Percentiles rank a stretch among this genome's conserved stretches.
Conservation (phyloP, 1,139 yeast genomes). For the Yamadazyma triangularis region DNA sequence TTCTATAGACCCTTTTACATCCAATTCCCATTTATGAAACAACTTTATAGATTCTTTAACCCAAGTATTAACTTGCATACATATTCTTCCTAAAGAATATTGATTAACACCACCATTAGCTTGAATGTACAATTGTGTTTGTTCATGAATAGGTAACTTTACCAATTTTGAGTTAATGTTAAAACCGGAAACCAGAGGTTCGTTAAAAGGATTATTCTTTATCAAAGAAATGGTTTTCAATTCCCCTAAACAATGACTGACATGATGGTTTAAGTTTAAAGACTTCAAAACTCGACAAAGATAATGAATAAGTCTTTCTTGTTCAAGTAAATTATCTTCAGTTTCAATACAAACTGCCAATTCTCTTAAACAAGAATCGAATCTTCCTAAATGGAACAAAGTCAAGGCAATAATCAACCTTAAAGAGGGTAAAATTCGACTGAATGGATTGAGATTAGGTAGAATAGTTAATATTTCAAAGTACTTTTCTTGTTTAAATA, state of each 20-base stretch:
- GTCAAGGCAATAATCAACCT: constrained; percentile 17
- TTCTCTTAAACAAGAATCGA: constrained; percentile 22
- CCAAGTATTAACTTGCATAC: constrained; percentile 7
- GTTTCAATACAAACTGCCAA: constrained; percentile 24
- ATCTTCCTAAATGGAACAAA: constrained; percentile 22
- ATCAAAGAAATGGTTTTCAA: constrained; percentile 6
- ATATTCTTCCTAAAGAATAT: constrained; percentile 15
- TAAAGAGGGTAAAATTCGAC: constrained; percentile 2
- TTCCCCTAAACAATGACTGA: constrained; percentile 10
- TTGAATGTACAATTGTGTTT: constrained; percentile 16
- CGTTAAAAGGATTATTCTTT: constrained; percentile 7
- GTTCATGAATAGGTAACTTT: constrained; percentile 14
- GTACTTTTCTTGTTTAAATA: constrained; percentile 5
- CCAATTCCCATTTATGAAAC: constrained; percentile 6
- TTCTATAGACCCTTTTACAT: not conserved
- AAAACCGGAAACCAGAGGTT: not conserved
- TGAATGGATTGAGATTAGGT: constrained; percentile 7
- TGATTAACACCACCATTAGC: constrained; percentile 13
- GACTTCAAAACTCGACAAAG: constrained; percentile 15
- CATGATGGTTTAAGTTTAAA: constrained; percentile 12
- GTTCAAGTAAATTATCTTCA: constrained; percentile 13
- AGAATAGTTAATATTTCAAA: constrained; percentile 13
- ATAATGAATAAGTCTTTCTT: constrained; percentile 14
- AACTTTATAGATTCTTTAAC: constrained; percentile 5
- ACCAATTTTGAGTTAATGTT: not conserved